Conservation (phyloP, 768 basidiomycete genomes). For the Bullera alba region DNA sequence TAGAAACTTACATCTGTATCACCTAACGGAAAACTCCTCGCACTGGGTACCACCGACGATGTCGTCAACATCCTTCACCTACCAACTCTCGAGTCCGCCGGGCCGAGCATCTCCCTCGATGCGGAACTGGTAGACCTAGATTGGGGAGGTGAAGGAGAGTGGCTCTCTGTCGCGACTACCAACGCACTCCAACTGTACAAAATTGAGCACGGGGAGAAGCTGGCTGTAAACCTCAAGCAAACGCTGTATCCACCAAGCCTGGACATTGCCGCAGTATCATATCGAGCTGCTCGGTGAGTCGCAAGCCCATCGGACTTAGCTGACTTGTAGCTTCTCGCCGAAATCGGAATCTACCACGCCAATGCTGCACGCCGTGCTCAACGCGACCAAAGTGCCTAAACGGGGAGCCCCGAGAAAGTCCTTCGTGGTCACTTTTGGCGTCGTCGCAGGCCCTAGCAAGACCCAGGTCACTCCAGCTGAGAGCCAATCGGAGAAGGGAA, state of each 20-base stretch:
- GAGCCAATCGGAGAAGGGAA: slow-evolving; percentile 5
- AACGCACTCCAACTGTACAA: slow-evolving; percentile 29
- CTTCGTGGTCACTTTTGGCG: slow-evolving; percentile 25
- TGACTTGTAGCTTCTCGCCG: slow-evolving; percentile 12
- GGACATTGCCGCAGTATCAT: slow-evolving; percentile 31
- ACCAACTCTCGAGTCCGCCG: slow-evolving; percentile 52
- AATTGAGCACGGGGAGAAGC: slow-evolving; percentile 9
- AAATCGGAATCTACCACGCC: slow-evolving; percentile 5
- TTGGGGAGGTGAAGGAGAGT: slow-evolving; percentile 57
- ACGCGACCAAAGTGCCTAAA: slow-evolving; percentile 27
- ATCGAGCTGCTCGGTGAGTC: slow-evolving; percentile 41
- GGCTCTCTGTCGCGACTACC: slow-evolving; percentile 39
- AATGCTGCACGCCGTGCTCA: slow-evolving; percentile 42
- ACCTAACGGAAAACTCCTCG: slow-evolving; percentile 59
- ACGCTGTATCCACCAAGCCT: slow-evolving; percentile 37
- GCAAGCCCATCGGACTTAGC: not conserved
- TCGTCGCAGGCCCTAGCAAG: slow-evolving; percentile 23
- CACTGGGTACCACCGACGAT: slow-evolving; percentile 62
- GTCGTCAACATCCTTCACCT: slow-evolving; percentile 64
- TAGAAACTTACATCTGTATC: slow-evolving; percentile 87
- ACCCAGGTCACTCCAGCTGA: slow-evolving; percentile 19
- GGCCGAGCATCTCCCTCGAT: slow-evolving; percentile 53
- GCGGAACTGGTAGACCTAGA: slow-evolving; percentile 77
- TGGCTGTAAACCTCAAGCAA: slow-evolving; percentile 19
- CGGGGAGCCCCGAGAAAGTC: slow-evolving; percentile 37